Evolutionary conservation across 345 rosid species (phyloP).

Genomic region (Citrus hindsii): DNA sequence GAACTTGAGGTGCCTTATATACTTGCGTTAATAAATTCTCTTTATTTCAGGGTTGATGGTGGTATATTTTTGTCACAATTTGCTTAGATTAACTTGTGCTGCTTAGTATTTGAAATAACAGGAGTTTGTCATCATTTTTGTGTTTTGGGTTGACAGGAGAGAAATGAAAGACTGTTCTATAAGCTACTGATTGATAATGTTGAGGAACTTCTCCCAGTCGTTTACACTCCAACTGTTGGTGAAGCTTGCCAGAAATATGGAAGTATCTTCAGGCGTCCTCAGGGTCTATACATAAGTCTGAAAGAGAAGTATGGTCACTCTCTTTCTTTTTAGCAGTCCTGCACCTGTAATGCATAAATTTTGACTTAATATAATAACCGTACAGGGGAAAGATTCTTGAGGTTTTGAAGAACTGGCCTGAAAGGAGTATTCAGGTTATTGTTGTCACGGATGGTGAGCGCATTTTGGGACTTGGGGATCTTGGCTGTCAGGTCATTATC

Average conservation of each 20-base stretch:
- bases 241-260: constrained; percentile 98
- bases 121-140: background rate
- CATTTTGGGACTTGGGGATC: constrained; percentile 93
- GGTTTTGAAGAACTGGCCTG: constrained; percentile 94
- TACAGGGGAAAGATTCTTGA: constrained; percentile 83
- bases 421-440: constrained; percentile 78
- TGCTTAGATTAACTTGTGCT: background rate
- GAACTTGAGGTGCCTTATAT: constrained; percentile 62
- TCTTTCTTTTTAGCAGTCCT: background rate
- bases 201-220: constrained; percentile 89
- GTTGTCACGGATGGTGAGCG: constrained; percentile 97
- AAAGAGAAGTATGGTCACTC: constrained; percentile 64
- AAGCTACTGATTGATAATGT: constrained; percentile 84
- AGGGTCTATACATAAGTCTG: constrained; percentile 90
- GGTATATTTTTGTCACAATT: background rate
- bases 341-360: background rate
- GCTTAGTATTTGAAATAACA: background rate
- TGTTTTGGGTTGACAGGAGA: constrained; percentile 48
- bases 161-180: constrained; percentile 84
- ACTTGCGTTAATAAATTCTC: background rate
- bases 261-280: constrained; percentile 89
- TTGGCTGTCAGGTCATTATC: constrained; percentile 88
- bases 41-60: background rate
- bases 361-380: background rate
- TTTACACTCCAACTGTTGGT: constrained; percentile 92